Conservation (phyloP, 1,284 basidiomycete species). For the Austroboletus rostrupii region DNA sequence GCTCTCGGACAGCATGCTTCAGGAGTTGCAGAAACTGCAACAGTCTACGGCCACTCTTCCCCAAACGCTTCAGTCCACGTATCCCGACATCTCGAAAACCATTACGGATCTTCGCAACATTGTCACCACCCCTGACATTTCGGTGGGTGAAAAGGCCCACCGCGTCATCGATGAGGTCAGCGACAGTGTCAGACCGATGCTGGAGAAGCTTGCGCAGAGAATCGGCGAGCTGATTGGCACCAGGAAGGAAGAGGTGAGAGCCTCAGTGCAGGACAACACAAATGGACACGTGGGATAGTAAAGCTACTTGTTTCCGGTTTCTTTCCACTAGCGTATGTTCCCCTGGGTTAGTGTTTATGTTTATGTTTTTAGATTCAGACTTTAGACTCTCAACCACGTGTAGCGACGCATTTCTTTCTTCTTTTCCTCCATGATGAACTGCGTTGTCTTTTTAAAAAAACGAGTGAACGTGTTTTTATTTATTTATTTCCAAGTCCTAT, state of each 20-base stretch:
- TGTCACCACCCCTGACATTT: conserved; percentile 48
- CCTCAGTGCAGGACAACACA: conserved; percentile 6
- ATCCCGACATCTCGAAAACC: conserved; percentile 46
- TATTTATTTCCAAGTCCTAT: background rate
- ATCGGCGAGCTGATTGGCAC: conserved; percentile 27
- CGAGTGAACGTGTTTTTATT: background rate
- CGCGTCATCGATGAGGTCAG: conserved; percentile 56
- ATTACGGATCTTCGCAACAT: conserved; percentile 51
- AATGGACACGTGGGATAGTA: conserved; percentile 11
- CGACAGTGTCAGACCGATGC: conserved; percentile 54
- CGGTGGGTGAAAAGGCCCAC: conserved; percentile 55
- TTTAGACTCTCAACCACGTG: conserved; percentile 20
- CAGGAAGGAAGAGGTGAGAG: conserved; percentile 26
- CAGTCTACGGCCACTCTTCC: conserved; percentile 53
- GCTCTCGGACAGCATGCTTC: conserved; percentile 61
- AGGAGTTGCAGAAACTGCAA: conserved; percentile 63
- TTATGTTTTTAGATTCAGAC: conserved; percentile 26
- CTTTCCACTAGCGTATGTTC: conserved; percentile 13
- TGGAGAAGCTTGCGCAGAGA: conserved; percentile 37
- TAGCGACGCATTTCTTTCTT: conserved; percentile 16
- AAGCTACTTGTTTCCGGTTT: background rate
- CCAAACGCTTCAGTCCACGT: conserved; percentile 50
- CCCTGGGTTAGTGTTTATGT: conserved; percentile 13
- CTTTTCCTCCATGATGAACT: conserved; percentile 3
- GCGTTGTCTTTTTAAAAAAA: conserved; percentile 8